Base-by-base conservation (phyloP, 768 basidiomycete species). In the Suillus sp. region DNA sequence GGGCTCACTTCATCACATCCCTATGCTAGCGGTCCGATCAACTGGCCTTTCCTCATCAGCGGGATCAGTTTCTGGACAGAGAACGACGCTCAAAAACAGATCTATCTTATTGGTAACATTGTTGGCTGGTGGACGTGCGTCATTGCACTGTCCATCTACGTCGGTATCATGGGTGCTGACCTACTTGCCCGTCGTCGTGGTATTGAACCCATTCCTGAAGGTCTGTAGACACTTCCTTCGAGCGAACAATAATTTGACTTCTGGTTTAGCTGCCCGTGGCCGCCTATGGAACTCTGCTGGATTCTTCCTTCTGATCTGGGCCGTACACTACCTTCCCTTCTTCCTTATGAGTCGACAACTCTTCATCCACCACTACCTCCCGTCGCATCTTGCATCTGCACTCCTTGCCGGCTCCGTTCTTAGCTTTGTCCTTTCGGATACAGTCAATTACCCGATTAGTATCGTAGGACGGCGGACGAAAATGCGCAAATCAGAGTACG, bases 1-100 rank as follows among this genome's bases (percentile, higher is more conserved):
- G 97, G 95, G 25, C 81, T 99, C 66, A 96, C 95, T 30, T 92
- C 95, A n/a, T 92, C 91, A 4, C 97, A 99, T 73, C 97, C 97
- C 47, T 99, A 99, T 74, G 95, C 97, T 4, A 93, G 92, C 64
- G 83, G 83, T n/a, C 95, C 97, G 6, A 89, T 98, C 77, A 95
- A 96, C 74, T 99, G 97, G 97, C 97, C 97, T 7, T 99, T 99
- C 88, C 84, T 95, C 43, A 78, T 98, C 34, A 93, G 83, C 66
- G 97, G 97, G 56, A 99, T 99, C 79, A 96, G 94, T 72, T 99
- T 99, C 84, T 99, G 97, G 97, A 99, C 97, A 5, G 83, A 92
- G 69, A 88, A 83, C 62, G 89, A 90, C 7, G 81, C 82, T 13
- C 89, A 93, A 72, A 89, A 92, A 75, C 97, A 99, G 76, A 95